These are phyloP conservation scores for Cystofilobasidium macerans DNA, from an alignment of 768 basidiomycete species.

Conservation along the genomic window DNA sequence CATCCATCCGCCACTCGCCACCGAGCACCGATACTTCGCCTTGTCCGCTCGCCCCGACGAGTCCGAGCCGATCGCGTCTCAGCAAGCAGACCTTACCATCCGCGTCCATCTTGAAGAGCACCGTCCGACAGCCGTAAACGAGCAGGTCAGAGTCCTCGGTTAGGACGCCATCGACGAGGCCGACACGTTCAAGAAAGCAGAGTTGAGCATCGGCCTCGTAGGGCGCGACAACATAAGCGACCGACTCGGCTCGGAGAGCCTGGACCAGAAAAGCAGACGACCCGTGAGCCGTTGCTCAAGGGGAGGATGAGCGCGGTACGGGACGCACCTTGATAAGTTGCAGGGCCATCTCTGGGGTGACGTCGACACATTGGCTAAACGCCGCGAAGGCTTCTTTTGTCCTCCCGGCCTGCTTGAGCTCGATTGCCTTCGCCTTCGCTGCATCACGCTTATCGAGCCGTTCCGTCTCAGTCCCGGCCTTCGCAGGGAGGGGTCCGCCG, in stretches of 20 bases:
- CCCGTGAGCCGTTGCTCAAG: neutral
- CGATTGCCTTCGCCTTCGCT: constrained; percentile 54
- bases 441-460: constrained; percentile 65
- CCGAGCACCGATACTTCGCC: neutral
- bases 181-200: constrained; percentile 72
- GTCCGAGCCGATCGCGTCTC: constrained; percentile 33
- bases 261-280: constrained; percentile 36
- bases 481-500: constrained; percentile 88
- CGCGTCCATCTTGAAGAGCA: constrained; percentile 78
- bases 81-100: constrained; percentile 42
- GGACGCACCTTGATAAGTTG: constrained; percentile 90
- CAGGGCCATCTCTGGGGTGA: constrained; percentile 93
- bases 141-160: constrained; percentile 97
- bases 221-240: constrained; percentile 84
- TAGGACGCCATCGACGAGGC: constrained; percentile 77
- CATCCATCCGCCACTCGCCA: constrained; percentile 58
- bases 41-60: constrained; percentile 2
- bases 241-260: constrained; percentile 71
- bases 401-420: constrained; percentile 63
- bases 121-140: constrained; percentile 82
- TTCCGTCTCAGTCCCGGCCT: constrained; percentile 74
- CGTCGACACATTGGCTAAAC: constrained; percentile 84
- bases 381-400: constrained; percentile 69
- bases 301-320: neutral
- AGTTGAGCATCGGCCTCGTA: constrained; percentile 98